Conservation (phyloP, 495 filamentous ascomycete genomes). For the Thozetella sp. region DNA sequence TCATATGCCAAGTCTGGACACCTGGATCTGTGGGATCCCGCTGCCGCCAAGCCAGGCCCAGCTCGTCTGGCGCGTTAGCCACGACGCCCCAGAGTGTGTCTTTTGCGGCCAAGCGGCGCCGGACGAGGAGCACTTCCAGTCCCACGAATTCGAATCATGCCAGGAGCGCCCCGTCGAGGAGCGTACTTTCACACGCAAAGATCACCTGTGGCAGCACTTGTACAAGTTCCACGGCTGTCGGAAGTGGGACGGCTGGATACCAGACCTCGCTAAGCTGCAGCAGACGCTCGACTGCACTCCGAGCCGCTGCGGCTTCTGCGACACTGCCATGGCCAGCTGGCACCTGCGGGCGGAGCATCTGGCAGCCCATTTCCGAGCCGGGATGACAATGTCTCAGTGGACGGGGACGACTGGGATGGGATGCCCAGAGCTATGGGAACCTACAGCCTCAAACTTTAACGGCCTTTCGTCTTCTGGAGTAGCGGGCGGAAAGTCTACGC, state of each 20-base stretch:
- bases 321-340: constrained; percentile 34
- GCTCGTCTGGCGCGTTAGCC: constrained; percentile 15
- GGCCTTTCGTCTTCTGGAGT: too few species aligned
- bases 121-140: constrained; percentile 45
- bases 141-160: constrained; percentile 59
- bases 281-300: constrained; percentile 2
- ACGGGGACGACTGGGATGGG: background rate
- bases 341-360: constrained; percentile 38
- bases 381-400: constrained; percentile 11
- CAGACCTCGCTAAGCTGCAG: constrained; percentile 29
- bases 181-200: constrained; percentile 63
- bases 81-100: constrained; percentile 42
- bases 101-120: constrained; percentile 52
- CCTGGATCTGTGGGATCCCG: constrained; percentile 16
- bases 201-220: constrained; percentile 65
- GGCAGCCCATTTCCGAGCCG: constrained; percentile 42
- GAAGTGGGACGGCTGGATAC: constrained; percentile 39
- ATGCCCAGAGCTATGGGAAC: background rate
- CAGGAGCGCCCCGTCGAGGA: constrained; percentile 48
- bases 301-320: constrained; percentile 46
- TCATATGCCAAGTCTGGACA: constrained; percentile 6
- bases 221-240: constrained; percentile 60
- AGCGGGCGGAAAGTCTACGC: background rate
- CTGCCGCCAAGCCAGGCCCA: constrained; percentile 7
- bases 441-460: background rate